Evolutionary conservation across 73 alveolate genomes (phyloP).

Genomic region (Breviolum minutum): DNA sequence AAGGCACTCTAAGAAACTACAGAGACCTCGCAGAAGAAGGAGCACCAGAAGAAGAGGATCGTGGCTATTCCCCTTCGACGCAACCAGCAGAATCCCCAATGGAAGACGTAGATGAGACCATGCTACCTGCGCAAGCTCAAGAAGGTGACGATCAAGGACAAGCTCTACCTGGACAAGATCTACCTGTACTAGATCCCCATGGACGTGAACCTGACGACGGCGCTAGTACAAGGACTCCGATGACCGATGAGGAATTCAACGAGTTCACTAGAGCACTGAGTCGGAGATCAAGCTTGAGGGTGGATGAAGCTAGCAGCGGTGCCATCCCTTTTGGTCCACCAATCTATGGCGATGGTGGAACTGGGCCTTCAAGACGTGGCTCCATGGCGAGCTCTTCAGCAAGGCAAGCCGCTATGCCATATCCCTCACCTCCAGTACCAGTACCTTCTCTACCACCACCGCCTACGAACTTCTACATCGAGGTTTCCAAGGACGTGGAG

Average conservation of each 20-base stretch:
- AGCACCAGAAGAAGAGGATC: neutral
- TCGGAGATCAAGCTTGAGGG: neutral
- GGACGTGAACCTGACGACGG: neutral
- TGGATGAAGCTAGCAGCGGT: neutral
- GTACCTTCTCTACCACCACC: neutral
- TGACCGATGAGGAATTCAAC: neutral
- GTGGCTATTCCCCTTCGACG: neutral
- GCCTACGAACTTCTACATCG: neutral
- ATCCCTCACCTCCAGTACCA: neutral
- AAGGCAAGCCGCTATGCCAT: neutral
- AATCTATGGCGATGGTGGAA: too few relatives aligned
- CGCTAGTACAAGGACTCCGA: neutral
- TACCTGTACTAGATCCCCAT: neutral
- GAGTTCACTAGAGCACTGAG: neutral
- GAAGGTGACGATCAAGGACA: neutral
- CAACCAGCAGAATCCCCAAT: too few relatives aligned
- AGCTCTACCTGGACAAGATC: neutral
- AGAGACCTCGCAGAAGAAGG: neutral
- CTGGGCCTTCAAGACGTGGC: neutral
- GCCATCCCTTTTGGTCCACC: neutral
- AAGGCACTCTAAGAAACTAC: neutral
- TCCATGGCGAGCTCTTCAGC: too few relatives aligned
- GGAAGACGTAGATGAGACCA: too few relatives aligned
- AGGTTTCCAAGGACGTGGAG: neutral
- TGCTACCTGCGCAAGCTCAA: too few relatives aligned